A percentile compares a stretch with the other conserved stretches of the same genome.
phyloP scores from a whole-genome alignment of 2,329 filamentous ascomycete genomes.

The Mycocentrospora acerina region DNA sequence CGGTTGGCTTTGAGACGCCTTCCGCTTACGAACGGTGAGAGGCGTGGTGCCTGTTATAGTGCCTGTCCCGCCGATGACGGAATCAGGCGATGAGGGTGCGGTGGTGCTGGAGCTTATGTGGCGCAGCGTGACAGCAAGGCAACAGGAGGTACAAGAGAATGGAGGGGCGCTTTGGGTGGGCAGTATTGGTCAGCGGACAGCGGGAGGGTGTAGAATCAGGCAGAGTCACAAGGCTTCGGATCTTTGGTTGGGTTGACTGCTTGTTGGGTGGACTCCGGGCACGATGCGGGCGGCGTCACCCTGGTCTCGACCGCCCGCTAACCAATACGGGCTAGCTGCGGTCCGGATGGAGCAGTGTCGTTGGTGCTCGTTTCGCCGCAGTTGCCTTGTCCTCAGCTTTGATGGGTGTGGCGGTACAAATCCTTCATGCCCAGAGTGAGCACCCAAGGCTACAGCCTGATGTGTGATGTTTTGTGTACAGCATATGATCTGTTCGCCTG shows the following conservation, averaged over 20 bases:
- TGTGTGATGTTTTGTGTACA: too few relatives aligned
- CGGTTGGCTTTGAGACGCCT: slow-evolving; percentile 39
- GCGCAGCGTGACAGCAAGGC: neutral
- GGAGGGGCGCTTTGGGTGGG: slow-evolving; percentile 3
- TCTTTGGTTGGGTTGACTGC: slow-evolving; percentile 6
- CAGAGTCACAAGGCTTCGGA: slow-evolving; percentile 25
- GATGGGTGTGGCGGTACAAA: too few relatives aligned
- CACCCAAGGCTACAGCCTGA: too few relatives aligned
- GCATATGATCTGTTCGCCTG: too few relatives aligned
- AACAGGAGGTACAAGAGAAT: slow-evolving; percentile 6
- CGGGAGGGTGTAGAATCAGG: too few relatives aligned
- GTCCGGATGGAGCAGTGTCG: slow-evolving; percentile 6
- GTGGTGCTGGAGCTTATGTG: neutral
- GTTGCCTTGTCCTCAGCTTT: slow-evolving; percentile 12
- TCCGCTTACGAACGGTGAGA: slow-evolving; percentile 41
- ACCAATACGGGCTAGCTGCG: slow-evolving; percentile 1
- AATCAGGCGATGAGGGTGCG: slow-evolving; percentile 36
- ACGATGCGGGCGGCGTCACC: neutral
- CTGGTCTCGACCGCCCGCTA: too few relatives aligned
- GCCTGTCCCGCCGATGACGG: slow-evolving; percentile 45
- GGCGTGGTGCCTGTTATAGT: slow-evolving; percentile 39
- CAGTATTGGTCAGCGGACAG: slow-evolving; percentile 30
- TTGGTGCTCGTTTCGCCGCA: slow-evolving; percentile 9
- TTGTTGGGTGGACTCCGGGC: slow-evolving; percentile 10
- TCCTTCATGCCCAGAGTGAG: too few relatives aligned